phyloP scores from a whole-genome alignment of 805 yeast species.

The Pichia insulana region DNA sequence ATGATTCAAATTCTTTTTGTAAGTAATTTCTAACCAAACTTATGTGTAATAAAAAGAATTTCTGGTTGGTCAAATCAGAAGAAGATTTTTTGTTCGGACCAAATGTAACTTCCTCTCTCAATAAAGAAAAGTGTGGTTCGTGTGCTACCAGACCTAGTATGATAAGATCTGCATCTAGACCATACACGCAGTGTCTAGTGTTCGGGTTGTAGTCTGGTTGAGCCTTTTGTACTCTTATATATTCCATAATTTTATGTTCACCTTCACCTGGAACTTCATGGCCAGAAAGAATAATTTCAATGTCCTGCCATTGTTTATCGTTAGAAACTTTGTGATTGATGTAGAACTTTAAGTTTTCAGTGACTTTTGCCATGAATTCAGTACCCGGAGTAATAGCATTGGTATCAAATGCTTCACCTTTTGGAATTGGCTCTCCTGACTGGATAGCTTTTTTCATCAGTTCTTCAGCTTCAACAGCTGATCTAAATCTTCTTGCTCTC shows the following conservation, averaged over 20 bases:
- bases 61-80: conserved; percentile 61
- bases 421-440: conserved; percentile 67
- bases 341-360: conserved; percentile 74
- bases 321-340: conserved; percentile 80
- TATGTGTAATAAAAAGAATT: conserved; percentile 73
- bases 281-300: conserved; percentile 74
- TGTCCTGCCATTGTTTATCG: conserved; percentile 78
- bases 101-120: conserved; percentile 93
- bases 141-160: conserved; percentile 88
- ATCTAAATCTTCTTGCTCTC: conserved; percentile 88
- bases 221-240: conserved; percentile 71
- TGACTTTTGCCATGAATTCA: conserved; percentile 86
- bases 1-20: conserved; percentile 71
- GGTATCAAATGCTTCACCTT: conserved; percentile 81
- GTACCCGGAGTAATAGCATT: conserved; percentile 96
- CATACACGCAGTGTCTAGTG: conserved; percentile 88
- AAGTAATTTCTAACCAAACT: conserved; percentile 86
- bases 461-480: conserved; percentile 88
- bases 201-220: conserved; percentile 67
- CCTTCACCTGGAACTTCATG: conserved; percentile 99
- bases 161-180: conserved; percentile 92
- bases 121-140: conserved; percentile 89
- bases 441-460: conserved; percentile 64
- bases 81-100: conserved; percentile 39
- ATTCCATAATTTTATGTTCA: conserved; percentile 95